Evolutionary conservation across 306 rosid species (phyloP).

Genomic region (Cicer bijugum): DNA sequence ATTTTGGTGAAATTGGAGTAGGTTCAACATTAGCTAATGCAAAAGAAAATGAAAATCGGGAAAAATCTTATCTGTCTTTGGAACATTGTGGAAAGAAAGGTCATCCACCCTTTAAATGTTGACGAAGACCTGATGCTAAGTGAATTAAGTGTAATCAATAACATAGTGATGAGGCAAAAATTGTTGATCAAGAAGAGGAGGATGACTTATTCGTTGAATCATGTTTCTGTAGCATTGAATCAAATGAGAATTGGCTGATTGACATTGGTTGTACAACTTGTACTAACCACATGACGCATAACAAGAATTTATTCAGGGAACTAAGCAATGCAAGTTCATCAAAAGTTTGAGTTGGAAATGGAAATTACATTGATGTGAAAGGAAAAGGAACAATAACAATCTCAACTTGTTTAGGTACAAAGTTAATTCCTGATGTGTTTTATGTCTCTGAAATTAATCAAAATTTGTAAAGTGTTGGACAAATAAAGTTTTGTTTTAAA

Average conservation of each 20-base stretch:
- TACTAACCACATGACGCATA: not conserved
- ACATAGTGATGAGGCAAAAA: not conserved
- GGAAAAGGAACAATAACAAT: not conserved
- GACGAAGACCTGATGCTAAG: too few species aligned
- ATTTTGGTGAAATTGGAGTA: not conserved
- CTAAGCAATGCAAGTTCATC: not conserved
- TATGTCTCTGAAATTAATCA: not conserved
- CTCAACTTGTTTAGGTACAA: not conserved
- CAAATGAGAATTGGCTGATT: not conserved
- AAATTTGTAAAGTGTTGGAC: not conserved
- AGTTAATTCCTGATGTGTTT: not conserved
- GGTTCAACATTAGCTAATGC: not conserved
- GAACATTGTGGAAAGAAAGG: not conserved
- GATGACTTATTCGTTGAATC: not conserved
- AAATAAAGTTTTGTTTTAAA: too few species aligned
- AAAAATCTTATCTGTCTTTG: not conserved
- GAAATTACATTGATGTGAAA: not conserved
- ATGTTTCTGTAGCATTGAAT: not conserved
- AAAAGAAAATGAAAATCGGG: not conserved
- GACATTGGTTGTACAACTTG: not conserved
- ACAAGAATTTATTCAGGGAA: not conserved
- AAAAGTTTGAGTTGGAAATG: not conserved
- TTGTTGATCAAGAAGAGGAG: not conserved
- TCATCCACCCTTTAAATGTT: too few species aligned
- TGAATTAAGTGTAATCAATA: too few species aligned